Evolutionary conservation across 768 basidiomycete species (phyloP), one percentile per base, ranked within the genome.

Genomic region (Termitomyces sp.): DNA sequence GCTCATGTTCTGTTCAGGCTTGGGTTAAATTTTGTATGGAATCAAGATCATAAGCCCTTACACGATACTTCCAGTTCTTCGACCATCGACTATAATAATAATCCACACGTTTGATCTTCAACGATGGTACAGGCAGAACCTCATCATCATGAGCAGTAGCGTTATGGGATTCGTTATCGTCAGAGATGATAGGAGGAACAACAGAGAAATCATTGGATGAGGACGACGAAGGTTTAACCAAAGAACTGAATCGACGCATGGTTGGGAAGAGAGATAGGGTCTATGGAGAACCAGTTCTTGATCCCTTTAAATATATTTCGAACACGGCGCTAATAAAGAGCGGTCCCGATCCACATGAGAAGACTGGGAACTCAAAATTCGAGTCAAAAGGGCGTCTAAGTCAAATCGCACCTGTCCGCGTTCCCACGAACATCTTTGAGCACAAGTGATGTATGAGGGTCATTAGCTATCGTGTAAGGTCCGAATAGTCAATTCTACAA

Each of bases 51-150:
- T 22, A 10, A 20, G 35, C 4, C 51, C 68, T 22, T 63, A 79
- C 79, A 59, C 70, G 69, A 61, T 85, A 84, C 67, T 81, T 83
- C 82, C 82, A 84, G 18, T 66, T 63, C 62, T 77, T 81, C 31
- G 72, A 71, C 82, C 82, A 83, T 56, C 73, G 68, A 62, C 79
- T 82, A 64, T 79, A 84, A 60, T 82, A 84, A 59, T 79, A 72
- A 62, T 84, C 84, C 41, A 84, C 77, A 1, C 80, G 79, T 63
- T 84, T 84, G 64, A 84, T 69, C 68, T 85, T 82, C 52, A 82
- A 68, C 15, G 77, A 76, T 27, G 78, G 77, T 5, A 71, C 65
- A 51, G 78, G 68, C 2, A 76, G 61, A 0, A 66, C 59, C 36
- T 76, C 74, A 12, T 59, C 54, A 23, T 75, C 72, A 33, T 63